These are phyloP conservation scores for Backusella sp. DNA, from an alignment of 192 early-diverging fungal species.

Conservation along the genomic window DNA sequence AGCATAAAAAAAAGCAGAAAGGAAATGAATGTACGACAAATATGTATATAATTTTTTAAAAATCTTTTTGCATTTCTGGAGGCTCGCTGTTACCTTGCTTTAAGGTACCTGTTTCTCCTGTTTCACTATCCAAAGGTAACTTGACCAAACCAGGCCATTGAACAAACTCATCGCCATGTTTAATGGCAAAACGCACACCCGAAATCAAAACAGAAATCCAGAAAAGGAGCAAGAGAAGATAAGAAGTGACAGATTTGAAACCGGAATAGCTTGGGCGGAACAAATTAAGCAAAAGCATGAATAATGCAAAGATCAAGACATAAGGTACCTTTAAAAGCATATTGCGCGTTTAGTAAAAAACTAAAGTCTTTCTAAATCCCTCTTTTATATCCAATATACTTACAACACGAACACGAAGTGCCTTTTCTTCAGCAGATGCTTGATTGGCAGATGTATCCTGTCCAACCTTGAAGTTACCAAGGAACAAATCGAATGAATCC, in stretches of 20 bases:
- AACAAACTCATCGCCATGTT: constrained; percentile 48
- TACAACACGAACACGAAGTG: constrained; percentile 56
- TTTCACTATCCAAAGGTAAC: constrained; percentile 6
- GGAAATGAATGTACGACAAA: not conserved
- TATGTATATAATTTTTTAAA: not conserved
- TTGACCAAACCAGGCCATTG: constrained; percentile 46
- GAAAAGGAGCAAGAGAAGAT: constrained; percentile 42
- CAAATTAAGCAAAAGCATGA: constrained; percentile 51
- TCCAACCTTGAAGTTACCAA: constrained; percentile 62
- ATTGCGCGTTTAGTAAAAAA: not conserved
- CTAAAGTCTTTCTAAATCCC: not conserved
- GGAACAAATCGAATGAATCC: constrained; percentile 89
- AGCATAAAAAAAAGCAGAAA: not conserved
- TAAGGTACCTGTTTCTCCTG: not conserved
- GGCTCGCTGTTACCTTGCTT: not conserved
- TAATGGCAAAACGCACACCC: constrained; percentile 39
- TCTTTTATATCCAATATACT: constrained; percentile 9
- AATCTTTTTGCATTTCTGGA: constrained; percentile 4
- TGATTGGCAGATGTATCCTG: not conserved
- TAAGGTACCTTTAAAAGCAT: constrained; percentile 20
- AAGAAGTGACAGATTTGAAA: constrained; percentile 22
- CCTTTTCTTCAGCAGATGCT: constrained; percentile 50
- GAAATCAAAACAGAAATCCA: constrained; percentile 49
- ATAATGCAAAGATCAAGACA: constrained; percentile 44
- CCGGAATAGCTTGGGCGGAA: constrained; percentile 40